Base-by-base conservation (phyloP, 345 rosid genomes). In the Citrus hindsii region DNA sequence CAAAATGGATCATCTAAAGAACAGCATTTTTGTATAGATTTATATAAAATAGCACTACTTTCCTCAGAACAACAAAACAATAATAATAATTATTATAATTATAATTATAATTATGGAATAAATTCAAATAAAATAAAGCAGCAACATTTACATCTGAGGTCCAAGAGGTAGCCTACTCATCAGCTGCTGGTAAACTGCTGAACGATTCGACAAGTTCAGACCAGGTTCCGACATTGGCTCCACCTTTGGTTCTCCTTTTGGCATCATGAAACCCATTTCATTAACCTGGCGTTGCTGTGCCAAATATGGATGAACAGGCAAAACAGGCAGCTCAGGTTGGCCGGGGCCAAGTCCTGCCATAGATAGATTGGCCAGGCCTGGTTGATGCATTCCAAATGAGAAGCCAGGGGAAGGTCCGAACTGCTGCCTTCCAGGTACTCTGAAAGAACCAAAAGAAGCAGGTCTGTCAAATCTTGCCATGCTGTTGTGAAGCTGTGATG, bases 111-210 rank as follows among this genome's bases (percentile, higher is more conserved):
- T 48, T 53, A 82, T 35, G 67, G 51, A 74, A 65, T 32, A 53
- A 28, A 76, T 58, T n/a, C 27, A 38, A 48, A 33, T 13, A 38
- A 19, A 69, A 33, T 35, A 62, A 68, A 72, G 53, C 37, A 28
- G 13, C 42, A 76, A 64, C 66, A 38, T 77, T 88, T 86, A 90
- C 92, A 88, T 88, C 35, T 89, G 88, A 58, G 93, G 93, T 73
- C 93, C 91, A 18, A 88, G 92, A 2, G 98, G 99, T 83, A 93
- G 87, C 87, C 94, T 85, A 75, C 88, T 92, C 94, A 93, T 93
- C 10, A 92, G 69, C 67, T 93, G 97, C 85, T 91, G 94, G 82
- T 91, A 93, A 28, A 91, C 73, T 63, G 92, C 74, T 55, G 90
- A 81, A 83, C 79, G 88, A 78, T 84, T 85, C 6, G 97, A 79